Base-by-base conservation (phyloP, 169 alveolate species). In the Cryptosporidium sp. region DNA sequence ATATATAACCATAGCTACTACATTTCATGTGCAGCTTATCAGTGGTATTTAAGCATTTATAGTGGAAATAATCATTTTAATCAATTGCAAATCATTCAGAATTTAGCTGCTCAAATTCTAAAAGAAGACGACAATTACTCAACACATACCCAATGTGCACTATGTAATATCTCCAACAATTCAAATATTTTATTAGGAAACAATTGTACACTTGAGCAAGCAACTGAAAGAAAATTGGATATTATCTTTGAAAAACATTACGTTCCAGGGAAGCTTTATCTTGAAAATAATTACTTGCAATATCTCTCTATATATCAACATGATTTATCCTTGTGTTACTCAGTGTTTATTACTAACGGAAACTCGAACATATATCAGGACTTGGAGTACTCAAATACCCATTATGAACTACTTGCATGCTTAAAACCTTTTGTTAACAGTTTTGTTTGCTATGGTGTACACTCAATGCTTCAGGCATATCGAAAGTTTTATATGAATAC, bases 381-480 rank as follows among this genome's bases (percentile, higher is more conserved):
- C 18, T 26, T 8, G 10, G 67, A 55, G 67, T 55, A 12, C 39
- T 23, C 74, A 18, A 65, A 65, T 80, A 18, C 68, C n/a, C 65
- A 48, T 43, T 18, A 43, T 4, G 89, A 80, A 23, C 21, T 65
- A 41, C 26, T 80, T 29, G 35, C 31, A n/a, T 65, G 35, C 18
- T 50, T 80, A 45, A 80, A 55, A 80, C 89, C 89, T 37, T 80
- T 80, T 80, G 65, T 80, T 26, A 62, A 80, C 8, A 65, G 68
- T 29, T 80, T 62, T 48, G 65, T 65, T 62, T 45, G 55, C 3
- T 80, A 62, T 80, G 89, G 89, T n/a, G 70, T 80, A 16, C 89
- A 80, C 43, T 62, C 89, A 62, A 43, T 80, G 75, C 75, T 80
- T 29, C 89, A 80, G 29, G 55, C 75, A 43, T 80, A 80, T 67